These are phyloP conservation scores for Escallonia herrerae DNA, from an alignment of 129 eudicot species.

Conservation along the genomic window DNA sequence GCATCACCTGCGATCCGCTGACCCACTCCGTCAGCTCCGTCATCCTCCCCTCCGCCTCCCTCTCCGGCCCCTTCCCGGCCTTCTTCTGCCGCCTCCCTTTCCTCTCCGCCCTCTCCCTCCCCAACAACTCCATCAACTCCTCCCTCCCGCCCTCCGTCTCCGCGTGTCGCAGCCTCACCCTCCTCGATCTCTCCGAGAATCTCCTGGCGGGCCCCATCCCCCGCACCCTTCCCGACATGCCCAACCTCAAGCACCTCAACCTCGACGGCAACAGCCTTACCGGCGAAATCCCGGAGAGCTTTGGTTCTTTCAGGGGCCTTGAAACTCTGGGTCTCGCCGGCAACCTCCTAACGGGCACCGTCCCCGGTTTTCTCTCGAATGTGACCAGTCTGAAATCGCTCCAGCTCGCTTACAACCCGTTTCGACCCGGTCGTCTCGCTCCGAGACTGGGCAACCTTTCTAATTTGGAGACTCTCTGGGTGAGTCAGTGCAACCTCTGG, in stretches of 20 bases:
- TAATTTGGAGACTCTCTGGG: conserved; percentile 42
- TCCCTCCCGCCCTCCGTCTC: conserved; percentile 49
- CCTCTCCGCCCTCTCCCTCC: conserved; percentile 42
- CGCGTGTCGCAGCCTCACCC: conserved; percentile 37
- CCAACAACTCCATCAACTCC: conserved; percentile 41
- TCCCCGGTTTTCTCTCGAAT: conserved; percentile 42
- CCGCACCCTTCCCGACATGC: conserved; percentile 36
- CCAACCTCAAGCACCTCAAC: conserved; percentile 32
- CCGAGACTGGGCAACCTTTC: conserved; percentile 51
- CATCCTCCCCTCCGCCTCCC: conserved; percentile 40
- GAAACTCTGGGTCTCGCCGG: conserved; percentile 29
- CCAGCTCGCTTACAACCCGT: conserved; percentile 50
- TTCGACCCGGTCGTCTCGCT: conserved; percentile 34
- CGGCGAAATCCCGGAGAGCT: conserved; percentile 43
- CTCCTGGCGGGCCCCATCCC: conserved; percentile 46
- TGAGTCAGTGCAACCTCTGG: conserved; percentile 31
- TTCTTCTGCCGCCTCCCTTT: conserved; percentile 55
- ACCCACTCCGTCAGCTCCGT: conserved; percentile 34
- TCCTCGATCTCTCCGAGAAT: conserved; percentile 60
- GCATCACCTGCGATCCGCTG: conserved; percentile 37
- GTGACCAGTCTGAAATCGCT: conserved; percentile 36
- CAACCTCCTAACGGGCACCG: conserved; percentile 41
- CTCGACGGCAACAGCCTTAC: conserved; percentile 41
- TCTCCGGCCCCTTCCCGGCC: conserved; percentile 53
- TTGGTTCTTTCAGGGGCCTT: conserved; percentile 40